phyloP scores from a whole-genome alignment of 352 stramenopile species.

The Phytopythium ostracodes region DNA sequence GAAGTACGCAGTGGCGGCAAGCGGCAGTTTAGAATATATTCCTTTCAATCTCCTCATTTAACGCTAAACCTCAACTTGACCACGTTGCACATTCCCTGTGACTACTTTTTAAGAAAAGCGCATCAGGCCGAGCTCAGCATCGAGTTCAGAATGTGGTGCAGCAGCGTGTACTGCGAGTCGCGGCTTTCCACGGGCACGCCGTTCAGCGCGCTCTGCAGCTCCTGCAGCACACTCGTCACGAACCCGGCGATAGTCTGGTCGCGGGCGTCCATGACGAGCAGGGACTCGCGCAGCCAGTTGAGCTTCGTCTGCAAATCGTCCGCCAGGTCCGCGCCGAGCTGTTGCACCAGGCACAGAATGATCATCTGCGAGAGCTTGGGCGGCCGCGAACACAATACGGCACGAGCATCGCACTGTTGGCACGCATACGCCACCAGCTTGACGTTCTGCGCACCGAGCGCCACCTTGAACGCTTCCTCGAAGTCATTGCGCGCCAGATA shows the following conservation, averaged over 20 bases:
- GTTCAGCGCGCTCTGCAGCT: constrained; percentile 63
- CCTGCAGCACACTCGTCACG: constrained; percentile 71
- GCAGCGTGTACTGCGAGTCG: constrained; percentile 80
- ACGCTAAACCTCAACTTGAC: neutral
- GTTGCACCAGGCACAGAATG: constrained; percentile 81
- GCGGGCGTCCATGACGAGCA: constrained; percentile 77
- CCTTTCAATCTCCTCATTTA: too few species aligned
- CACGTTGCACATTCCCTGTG: neutral
- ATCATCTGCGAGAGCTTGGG: constrained; percentile 83
- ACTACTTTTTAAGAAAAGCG: neutral
- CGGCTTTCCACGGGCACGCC: constrained; percentile 47
- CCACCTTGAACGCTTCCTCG: constrained; percentile 81
- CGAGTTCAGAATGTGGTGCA: constrained; percentile 86
- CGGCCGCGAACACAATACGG: constrained; percentile 57
- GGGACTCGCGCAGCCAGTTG: constrained; percentile 71
- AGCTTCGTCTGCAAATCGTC: constrained; percentile 71
- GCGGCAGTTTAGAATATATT: neutral
- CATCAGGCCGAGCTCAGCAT: constrained; percentile 68
- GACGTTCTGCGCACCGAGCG: constrained; percentile 74
- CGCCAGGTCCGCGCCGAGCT: constrained; percentile 64
- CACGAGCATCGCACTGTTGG: constrained; percentile 55
- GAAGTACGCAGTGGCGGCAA: too few species aligned
- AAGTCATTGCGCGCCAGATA: constrained; percentile 54
- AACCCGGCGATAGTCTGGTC: constrained; percentile 74
- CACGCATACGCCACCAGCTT: constrained; percentile 68